These are phyloP conservation scores for Dendrobium huoshanense DNA, from an alignment of 106 monocot species.

Conservation along the genomic window DNA sequence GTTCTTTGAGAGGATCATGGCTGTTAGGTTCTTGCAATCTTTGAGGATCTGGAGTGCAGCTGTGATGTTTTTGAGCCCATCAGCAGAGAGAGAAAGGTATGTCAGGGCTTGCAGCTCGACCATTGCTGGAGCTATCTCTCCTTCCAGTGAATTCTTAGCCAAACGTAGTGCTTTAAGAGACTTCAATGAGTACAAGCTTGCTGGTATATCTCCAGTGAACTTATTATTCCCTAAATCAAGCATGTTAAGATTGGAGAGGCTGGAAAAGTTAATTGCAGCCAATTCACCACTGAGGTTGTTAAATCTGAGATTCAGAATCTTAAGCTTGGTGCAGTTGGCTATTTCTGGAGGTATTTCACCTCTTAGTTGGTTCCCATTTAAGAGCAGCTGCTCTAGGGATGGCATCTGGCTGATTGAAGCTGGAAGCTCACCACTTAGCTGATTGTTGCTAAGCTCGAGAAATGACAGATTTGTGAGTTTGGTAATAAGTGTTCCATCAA, in stretches of 20 bases:
- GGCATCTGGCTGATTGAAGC: conserved; percentile 1
- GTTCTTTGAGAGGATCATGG: conserved; percentile 3
- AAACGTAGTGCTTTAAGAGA: background rate
- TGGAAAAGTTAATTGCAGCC: background rate
- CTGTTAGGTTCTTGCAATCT: conserved; percentile 8
- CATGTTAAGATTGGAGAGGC: conserved; percentile 3
- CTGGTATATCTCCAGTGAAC: background rate
- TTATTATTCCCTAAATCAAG: conserved; percentile 9
- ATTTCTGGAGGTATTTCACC: background rate
- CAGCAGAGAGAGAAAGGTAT: background rate
- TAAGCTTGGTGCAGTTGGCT: background rate
- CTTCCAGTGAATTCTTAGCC: background rate
- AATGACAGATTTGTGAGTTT: background rate
- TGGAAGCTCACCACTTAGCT: conserved; percentile 6
- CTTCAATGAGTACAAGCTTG: background rate
- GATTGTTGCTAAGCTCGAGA: conserved; percentile 1
- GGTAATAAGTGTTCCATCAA: background rate
- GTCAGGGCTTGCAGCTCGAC: background rate
- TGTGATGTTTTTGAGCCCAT: background rate
- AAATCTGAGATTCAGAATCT: conserved; percentile 4
- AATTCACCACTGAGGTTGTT: conserved; percentile 2
- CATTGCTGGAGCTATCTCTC: conserved; percentile 1
- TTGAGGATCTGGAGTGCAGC: background rate
- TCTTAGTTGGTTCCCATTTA: background rate
- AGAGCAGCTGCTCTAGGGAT: background rate